Percentiles rank a stretch among this genome's conserved stretches.
Conservation (phyloP, 805 yeast species). For the Candida berthetii region DNA sequence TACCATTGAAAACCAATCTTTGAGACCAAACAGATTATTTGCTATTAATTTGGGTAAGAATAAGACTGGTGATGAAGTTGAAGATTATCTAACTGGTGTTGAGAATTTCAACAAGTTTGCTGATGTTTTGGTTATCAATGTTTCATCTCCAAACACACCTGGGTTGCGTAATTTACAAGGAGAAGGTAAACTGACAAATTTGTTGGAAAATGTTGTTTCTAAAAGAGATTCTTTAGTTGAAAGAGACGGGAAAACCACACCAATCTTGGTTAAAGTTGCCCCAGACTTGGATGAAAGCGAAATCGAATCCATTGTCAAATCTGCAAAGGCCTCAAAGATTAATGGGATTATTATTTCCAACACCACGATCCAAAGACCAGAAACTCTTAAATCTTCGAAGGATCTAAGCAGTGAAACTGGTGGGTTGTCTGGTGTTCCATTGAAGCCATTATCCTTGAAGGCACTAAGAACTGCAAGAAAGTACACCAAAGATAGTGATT, state of each 20-base stretch:
- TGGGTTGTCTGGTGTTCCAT: constrained; percentile 89
- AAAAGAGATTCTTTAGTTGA: constrained; percentile 57
- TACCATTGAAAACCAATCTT: constrained; percentile 34
- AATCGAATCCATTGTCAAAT: constrained; percentile 72
- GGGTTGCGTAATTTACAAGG: constrained; percentile 84
- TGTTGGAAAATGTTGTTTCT: constrained; percentile 60
- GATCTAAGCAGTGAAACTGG: constrained; percentile 58
- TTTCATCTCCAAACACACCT: constrained; percentile 94
- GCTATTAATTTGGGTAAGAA: constrained; percentile 91
- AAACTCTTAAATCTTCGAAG: constrained; percentile 42
- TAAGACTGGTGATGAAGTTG: constrained; percentile 83
- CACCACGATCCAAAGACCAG: constrained; percentile 86
- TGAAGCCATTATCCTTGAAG: constrained; percentile 70
- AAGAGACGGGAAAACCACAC: constrained; percentile 47
- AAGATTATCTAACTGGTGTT: constrained; percentile 84
- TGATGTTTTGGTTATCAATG: constrained; percentile 85
- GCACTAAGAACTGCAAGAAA: constrained; percentile 70
- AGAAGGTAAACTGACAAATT: constrained; percentile 62
- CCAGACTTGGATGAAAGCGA: constrained; percentile 86
- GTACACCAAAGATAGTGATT: constrained; percentile 63
- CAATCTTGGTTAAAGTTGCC: constrained; percentile 85
- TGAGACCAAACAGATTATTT: constrained; percentile 57
- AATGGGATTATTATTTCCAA: constrained; percentile 93
- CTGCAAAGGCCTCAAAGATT: constrained; percentile 69
- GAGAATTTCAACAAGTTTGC: constrained; percentile 76